Base-by-base conservation (phyloP, 2,329 filamentous ascomycete species). In the Daldinia sp. region DNA sequence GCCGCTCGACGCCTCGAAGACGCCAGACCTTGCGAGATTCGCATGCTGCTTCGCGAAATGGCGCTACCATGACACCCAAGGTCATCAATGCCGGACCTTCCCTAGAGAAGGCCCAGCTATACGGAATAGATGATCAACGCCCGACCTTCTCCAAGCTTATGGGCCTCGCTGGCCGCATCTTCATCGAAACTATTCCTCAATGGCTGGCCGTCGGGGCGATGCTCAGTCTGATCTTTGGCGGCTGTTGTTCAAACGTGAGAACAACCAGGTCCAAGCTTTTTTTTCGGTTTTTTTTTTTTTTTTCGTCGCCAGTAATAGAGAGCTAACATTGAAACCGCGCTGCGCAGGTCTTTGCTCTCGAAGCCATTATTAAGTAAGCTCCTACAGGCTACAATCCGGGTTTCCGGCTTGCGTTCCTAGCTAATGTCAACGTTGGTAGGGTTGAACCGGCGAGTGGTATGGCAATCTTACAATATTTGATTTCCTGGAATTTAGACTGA, bases 281-380 rank as follows among this genome's bases (percentile, higher is more conserved):
- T 28, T n/a, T 33, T 50, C 28, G 26, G 4, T 3, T 33, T 33
- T 33, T 41, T 28, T 2, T 26, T 28, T 23, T 33, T 51, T 30
- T 30, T 4, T 1, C 18, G 23, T 33, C 46, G 26, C 28, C 26
- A n/a, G 26, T 10, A 35, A 39, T 48, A 23, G 37, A 68, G 20
- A 54, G 68, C 72, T 71, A 71, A 73, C 28, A 26, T 62, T 65
- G 46, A 78, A 78, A 76, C 53, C 23, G 51, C 71, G 74, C 74
- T 70, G 74, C 77, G 74, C 78, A 97, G 90, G 93, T 98, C n/a
- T 98, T 97, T 81, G 93, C 95, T 44, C 86, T 99, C 63, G 96
- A 99, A 81, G 92, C 93, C 53, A 97, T 98, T 75, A 90, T 99
- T 78, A 97, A 96, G 92, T 96, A 83, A 87, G 90, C 83, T 55